Evolutionary conservation across 495 filamentous ascomycete species (phyloP).

Genomic region (Durotheca rogersii): DNA sequence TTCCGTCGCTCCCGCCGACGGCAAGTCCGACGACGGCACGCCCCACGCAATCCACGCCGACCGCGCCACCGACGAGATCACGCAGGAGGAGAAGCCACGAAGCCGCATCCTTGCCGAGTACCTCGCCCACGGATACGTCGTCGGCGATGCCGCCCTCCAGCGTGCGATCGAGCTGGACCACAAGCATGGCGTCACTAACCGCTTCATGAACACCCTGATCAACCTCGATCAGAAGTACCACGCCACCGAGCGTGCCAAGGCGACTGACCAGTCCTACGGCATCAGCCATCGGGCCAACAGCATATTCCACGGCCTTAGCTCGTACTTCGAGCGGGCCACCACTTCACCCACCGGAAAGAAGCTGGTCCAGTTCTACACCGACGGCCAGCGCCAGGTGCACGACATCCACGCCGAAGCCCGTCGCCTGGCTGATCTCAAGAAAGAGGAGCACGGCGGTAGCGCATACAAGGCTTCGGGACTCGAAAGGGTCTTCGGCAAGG

Average conservation of each 20-base stretch:
- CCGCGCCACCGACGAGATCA: conserved; percentile 65
- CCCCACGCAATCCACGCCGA: conserved; percentile 50
- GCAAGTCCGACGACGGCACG: conserved; percentile 62
- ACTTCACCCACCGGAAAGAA: conserved; percentile 82
- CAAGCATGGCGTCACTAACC: conserved; percentile 78
- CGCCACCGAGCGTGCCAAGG: conserved; percentile 73
- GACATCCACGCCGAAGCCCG: conserved; percentile 91
- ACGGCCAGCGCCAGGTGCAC: conserved; percentile 77
- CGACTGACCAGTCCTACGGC: conserved; percentile 73
- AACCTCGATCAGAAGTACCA: conserved; percentile 81
- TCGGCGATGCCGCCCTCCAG: conserved; percentile 83
- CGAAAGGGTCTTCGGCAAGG: conserved; percentile 47
- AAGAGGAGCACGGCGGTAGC: conserved; percentile 57
- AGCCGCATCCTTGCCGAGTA: conserved; percentile 93
- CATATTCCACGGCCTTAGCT: conserved; percentile 65
- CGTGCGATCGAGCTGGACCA: conserved; percentile 84
- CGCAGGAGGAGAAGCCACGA: conserved; percentile 93
- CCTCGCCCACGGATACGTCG: conserved; percentile 85
- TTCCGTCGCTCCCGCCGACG: conserved; percentile 66
- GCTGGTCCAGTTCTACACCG: conserved; percentile 80
- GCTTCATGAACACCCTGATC: conserved; percentile 70
- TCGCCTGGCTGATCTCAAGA: conserved; percentile 84
- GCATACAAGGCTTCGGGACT: conserved; percentile 51
- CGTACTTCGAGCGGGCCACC: conserved; percentile 91
- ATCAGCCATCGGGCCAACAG: conserved; percentile 64